A percentile compares a stretch with the other conserved stretches of the same genome.
These are phyloP conservation scores for Dictyostelium firmibasis DNA, from an alignment of 78 protist genomes.

Conservation along the genomic window DNA sequence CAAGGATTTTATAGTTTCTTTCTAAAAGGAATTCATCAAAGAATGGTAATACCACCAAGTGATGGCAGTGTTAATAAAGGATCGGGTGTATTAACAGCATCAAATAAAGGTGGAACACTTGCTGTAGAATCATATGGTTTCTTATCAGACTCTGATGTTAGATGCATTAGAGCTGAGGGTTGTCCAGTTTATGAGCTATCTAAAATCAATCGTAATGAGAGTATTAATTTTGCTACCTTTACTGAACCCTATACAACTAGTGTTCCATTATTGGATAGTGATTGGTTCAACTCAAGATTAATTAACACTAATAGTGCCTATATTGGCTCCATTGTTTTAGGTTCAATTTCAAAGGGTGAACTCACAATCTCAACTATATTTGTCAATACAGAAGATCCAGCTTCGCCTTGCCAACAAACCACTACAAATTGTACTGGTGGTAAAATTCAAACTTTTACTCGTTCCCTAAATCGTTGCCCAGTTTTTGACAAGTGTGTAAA, in stretches of 20 bases:
- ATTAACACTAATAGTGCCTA: background rate
- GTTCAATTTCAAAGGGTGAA: background rate
- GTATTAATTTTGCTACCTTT: background rate
- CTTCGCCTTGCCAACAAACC: background rate
- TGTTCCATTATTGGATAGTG: background rate
- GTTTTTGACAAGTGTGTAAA: background rate
- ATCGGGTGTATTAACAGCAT: background rate
- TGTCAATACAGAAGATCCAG: background rate
- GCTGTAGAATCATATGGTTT: background rate
- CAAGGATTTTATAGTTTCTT: background rate
- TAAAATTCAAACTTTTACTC: background rate
- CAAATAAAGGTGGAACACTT: no score
- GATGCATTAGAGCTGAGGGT: background rate
- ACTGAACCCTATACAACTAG: background rate
- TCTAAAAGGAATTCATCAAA: background rate
- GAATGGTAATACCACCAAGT: background rate
- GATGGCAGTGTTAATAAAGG: no score
- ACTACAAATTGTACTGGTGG: background rate
- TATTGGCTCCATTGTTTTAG: background rate
- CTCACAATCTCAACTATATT: background rate
- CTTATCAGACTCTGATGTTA: background rate
- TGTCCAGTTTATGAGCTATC: background rate
- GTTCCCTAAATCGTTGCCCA: background rate
- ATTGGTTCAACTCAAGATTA: slow-evolving; percentile 14
- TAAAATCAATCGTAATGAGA: background rate